Conservation (phyloP, 2,329 filamentous ascomycete species). For the Venturiaceae sp. region DNA sequence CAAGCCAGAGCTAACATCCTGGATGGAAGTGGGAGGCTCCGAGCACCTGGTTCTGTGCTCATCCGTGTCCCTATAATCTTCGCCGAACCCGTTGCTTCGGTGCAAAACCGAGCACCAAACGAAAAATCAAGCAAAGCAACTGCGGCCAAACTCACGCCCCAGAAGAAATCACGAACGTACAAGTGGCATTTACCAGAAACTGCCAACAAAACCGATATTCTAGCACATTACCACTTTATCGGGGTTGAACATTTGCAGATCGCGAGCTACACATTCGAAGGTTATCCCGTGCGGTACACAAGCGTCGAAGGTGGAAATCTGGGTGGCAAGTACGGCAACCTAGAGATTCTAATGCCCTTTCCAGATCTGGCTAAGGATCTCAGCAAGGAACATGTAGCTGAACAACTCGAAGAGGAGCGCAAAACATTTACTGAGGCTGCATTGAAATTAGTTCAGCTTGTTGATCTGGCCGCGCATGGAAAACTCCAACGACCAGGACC, state of each 20-base stretch:
- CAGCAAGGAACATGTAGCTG: background rate
- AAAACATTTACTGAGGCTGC: background rate
- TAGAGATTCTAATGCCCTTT: background rate
- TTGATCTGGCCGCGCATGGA: background rate
- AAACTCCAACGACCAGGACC: background rate
- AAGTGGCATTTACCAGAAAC: background rate
- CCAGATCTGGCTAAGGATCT: background rate
- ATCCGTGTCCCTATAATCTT: background rate
- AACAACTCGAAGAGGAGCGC: background rate
- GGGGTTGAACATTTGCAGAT: conserved; percentile 6
- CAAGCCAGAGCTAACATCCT: background rate
- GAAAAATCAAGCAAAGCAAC: no score
- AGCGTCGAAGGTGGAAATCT: conserved; percentile 5
- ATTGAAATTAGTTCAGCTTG: background rate
- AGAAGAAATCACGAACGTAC: background rate
- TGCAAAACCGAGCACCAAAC: no score
- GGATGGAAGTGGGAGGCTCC: background rate
- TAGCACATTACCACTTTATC: background rate
- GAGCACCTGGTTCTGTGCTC: background rate
- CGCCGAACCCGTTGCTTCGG: background rate
- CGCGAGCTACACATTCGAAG: conserved; percentile 1
- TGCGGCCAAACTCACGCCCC: background rate
- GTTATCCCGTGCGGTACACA: background rate
- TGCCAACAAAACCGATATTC: background rate
- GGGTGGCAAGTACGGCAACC: background rate